Percentiles rank a stretch among this genome's conserved stretches.
Conservation (phyloP, 192 early-diverging fungal genomes). For the Chytriomyces sp. region DNA sequence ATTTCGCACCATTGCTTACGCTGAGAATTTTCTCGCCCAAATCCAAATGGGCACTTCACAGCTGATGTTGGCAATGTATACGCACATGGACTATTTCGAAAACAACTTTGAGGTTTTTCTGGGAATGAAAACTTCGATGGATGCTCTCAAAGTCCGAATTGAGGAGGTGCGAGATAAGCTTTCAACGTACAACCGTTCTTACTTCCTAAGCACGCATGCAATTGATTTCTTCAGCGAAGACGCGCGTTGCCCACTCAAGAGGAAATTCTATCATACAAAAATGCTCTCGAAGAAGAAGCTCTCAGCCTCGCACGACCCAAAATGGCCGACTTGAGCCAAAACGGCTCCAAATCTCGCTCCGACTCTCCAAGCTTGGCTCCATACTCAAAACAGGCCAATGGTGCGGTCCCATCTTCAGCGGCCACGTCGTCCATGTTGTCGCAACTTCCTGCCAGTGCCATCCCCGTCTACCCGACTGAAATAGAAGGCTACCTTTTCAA, state of each 20-base stretch:
- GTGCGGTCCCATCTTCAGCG: not conserved
- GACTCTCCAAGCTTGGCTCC: not conserved
- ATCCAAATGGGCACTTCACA: slow-evolving; percentile 35
- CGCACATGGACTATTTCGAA: slow-evolving; percentile 51
- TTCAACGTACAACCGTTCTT: not conserved
- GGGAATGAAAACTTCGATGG: slow-evolving; percentile 41
- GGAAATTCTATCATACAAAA: slow-evolving; percentile 32
- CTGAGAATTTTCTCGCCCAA: not conserved
- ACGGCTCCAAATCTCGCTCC: not conserved
- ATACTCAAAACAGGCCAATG: not conserved
- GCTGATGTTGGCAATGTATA: slow-evolving; percentile 51
- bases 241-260: slow-evolving; percentile 25
- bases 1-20: not conserved
- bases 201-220: slow-evolving; percentile 10
- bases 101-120: slow-evolving; percentile 39
- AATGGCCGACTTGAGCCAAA: not conserved
- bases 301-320: slow-evolving; percentile 29
- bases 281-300: slow-evolving; percentile 37
- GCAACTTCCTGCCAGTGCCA: not conserved
- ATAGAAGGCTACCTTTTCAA: slow-evolving; percentile 72
- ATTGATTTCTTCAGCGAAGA: slow-evolving; percentile 25
- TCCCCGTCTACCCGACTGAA: slow-evolving; percentile 41
- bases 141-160: slow-evolving; percentile 42
- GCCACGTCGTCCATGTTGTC: not conserved
- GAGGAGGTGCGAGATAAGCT: slow-evolving; percentile 32